Base-by-base conservation (phyloP, 139 green algal genomes). In the Chlamydomonas incerta region DNA sequence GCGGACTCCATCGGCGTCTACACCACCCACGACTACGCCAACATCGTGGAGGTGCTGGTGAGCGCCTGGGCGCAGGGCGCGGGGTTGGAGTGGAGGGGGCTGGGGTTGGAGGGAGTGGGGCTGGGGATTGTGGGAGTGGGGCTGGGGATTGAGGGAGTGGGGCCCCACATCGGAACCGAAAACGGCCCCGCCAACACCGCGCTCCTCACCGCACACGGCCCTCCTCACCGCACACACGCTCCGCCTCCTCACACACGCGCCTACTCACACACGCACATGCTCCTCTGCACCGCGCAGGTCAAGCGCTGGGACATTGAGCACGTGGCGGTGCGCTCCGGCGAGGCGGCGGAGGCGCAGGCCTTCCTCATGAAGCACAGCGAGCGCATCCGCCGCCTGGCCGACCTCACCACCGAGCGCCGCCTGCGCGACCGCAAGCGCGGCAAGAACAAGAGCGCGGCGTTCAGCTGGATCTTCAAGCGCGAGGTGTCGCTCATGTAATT, bases 31-130 rank as follows among this genome's bases (percentile, higher is more conserved):
- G 97, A 99, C 93, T 99, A 99, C 74, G 95, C 93, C 4, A 88
- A 96, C 86, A 99, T 99, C 90, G 96, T 99, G 87, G 94, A 98
- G 72, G 94, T 98, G 88, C 91, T 99, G 79, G 92, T 98, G 58
- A 91, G 68, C 3, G n/a, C n/a, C n/a, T 37, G 11, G 65, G 29
- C 65, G 65, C 29, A 37, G 29, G 58, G 26, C 17, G 9, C 20
- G 60, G 26, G 10, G 24, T 68, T 13, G 60, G 60, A 50, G 8
- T 5, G 6, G 5, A 8, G 41, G 41, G 41, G 41, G 41, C 41
- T 50, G 41, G 41, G 41, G 8, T 13, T 5, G 41, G 41, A 8
- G 41, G 5, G 41, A 8, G 41, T 13, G 31, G 74, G n/a, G 57
- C 15, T 17, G 52, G 52, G 13, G 13, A 17, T 60, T 13, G 88